These are phyloP conservation scores for Ophioceras dolichostomum DNA, from an alignment of 2,329 filamentous ascomycete species.

Conservation along the genomic window DNA sequence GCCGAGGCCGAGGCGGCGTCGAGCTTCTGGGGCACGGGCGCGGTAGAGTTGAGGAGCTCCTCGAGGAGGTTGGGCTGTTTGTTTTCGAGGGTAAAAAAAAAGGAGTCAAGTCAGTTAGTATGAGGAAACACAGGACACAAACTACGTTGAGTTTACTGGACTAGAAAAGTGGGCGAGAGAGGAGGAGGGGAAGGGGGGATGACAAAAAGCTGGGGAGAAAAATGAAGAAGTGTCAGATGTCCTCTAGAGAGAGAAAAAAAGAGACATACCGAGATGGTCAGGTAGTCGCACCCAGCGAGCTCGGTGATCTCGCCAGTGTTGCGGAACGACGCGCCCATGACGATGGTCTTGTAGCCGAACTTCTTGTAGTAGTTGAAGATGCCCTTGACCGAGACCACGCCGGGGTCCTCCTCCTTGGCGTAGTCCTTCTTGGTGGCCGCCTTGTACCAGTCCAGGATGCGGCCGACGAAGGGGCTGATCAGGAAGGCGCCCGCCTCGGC, in stretches of 20 bases:
- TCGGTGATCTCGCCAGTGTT: constrained; percentile 95
- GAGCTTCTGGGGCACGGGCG: constrained; percentile 84
- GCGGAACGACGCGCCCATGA: constrained; percentile 99
- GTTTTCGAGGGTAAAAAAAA: too few relatives aligned
- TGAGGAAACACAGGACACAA: too few relatives aligned
- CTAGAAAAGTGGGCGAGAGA: too few relatives aligned
- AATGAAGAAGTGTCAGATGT: too few relatives aligned
- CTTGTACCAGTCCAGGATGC: constrained; percentile 99
- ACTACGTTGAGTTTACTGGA: too few relatives aligned
- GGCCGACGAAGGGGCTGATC: constrained; percentile 97
- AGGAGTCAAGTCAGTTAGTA: too few relatives aligned
- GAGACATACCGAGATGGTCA: constrained; percentile 79
- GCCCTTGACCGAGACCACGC: constrained; percentile 81
- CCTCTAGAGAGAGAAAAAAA: background rate
- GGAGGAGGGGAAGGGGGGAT: too few relatives aligned
- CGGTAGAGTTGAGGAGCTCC: constrained; percentile 77
- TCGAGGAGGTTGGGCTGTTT: constrained; percentile 76
- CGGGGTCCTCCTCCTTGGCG: constrained; percentile 80
- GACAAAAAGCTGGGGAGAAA: too few relatives aligned
- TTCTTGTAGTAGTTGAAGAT: constrained; percentile 99
- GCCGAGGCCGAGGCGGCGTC: constrained; percentile 51
- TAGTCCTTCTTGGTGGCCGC: constrained; percentile 89
- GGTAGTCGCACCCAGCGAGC: constrained; percentile 95
- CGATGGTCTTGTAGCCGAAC: constrained; percentile 96
- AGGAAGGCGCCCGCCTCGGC: constrained; percentile 94